Conservation (phyloP, 2,329 filamentous ascomycete species). For the Nemania serpens region DNA sequence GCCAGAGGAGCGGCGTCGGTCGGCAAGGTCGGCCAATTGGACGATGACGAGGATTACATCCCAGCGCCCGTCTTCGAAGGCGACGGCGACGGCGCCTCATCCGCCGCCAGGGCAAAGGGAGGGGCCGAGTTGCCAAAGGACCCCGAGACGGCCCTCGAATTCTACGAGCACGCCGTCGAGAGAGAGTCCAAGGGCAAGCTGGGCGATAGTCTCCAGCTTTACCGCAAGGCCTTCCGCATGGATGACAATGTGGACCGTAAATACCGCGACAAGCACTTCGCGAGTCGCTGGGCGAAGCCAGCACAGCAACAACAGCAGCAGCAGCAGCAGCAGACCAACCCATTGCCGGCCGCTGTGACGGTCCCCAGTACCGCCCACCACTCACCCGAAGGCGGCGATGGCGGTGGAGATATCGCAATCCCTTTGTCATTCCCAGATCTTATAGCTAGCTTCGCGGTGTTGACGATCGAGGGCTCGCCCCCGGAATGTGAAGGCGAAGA, state of each 20-base stretch:
- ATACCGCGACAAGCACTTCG: constrained; percentile 92
- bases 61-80: constrained; percentile 42
- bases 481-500: constrained; percentile 73
- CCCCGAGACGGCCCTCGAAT: constrained; percentile 72
- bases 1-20: constrained; percentile 28
- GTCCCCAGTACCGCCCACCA: constrained; percentile 60
- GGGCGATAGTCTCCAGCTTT: constrained; percentile 85
- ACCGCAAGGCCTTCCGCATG: constrained; percentile 90
- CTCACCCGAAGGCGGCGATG: constrained; percentile 53
- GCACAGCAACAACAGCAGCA: constrained; percentile 25
- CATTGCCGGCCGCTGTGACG: constrained; percentile 53
- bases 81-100: constrained; percentile 36
- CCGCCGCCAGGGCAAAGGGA: constrained; percentile 11
- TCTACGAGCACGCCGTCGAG: constrained; percentile 90
- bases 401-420: constrained; percentile 31
- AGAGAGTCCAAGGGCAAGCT: constrained; percentile 84
- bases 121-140: constrained; percentile 29
- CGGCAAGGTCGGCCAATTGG: constrained; percentile 27
- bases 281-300: constrained; percentile 60
- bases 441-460: constrained; percentile 72
- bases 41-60: constrained; percentile 42
- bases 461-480: constrained; percentile 70
- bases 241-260: constrained; percentile 81
- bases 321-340: constrained; percentile 30
- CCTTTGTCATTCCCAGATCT: constrained; percentile 67